These are phyloP conservation scores for Phymatotrichopsis omnivora DNA, from an alignment of 2,329 filamentous ascomycete genomes.

Conservation along the genomic window DNA sequence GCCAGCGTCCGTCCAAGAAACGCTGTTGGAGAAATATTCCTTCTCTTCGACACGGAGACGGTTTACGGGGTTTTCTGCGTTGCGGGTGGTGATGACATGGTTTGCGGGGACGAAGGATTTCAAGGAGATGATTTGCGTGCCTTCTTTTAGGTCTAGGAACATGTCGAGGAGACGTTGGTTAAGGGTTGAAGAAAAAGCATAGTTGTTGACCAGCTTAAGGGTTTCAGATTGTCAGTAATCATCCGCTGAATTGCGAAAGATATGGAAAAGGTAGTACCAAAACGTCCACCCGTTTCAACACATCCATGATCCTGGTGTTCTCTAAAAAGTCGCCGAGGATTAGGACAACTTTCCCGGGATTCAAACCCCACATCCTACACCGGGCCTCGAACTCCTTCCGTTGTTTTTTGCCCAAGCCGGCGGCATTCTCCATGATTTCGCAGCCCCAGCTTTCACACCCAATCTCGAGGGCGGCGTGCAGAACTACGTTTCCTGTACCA, in stretches of 20 bases:
- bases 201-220: slow-evolving; percentile 73
- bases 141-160: slow-evolving; percentile 86
- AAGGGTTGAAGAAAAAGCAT: slow-evolving; percentile 79
- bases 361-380: slow-evolving; percentile 79
- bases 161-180: slow-evolving; percentile 78
- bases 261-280: slow-evolving; percentile 39
- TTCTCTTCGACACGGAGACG: slow-evolving; percentile 67
- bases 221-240: slow-evolving; percentile 2
- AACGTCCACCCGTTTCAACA: slow-evolving; percentile 80
- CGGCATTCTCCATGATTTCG: slow-evolving; percentile 89
- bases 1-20: slow-evolving; percentile 82
- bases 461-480: slow-evolving; percentile 86
- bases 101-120: slow-evolving; percentile 81
- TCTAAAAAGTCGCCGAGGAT: slow-evolving; percentile 76
- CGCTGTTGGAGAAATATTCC: slow-evolving; percentile 57
- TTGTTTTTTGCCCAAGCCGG: slow-evolving; percentile 69
- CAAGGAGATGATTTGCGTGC: slow-evolving; percentile 80
- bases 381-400: slow-evolving; percentile 73
- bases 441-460: slow-evolving; percentile 94
- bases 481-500: slow-evolving; percentile 87
- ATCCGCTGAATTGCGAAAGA: background rate
- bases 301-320: slow-evolving; percentile 57
- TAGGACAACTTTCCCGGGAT: slow-evolving; percentile 67
- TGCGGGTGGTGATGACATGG: slow-evolving; percentile 62
- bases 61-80: slow-evolving; percentile 70